Percentiles rank a stretch among this genome's conserved stretches.
phyloP scores from a whole-genome alignment of 345 rosid species.

The Boechera stricta region DNA sequence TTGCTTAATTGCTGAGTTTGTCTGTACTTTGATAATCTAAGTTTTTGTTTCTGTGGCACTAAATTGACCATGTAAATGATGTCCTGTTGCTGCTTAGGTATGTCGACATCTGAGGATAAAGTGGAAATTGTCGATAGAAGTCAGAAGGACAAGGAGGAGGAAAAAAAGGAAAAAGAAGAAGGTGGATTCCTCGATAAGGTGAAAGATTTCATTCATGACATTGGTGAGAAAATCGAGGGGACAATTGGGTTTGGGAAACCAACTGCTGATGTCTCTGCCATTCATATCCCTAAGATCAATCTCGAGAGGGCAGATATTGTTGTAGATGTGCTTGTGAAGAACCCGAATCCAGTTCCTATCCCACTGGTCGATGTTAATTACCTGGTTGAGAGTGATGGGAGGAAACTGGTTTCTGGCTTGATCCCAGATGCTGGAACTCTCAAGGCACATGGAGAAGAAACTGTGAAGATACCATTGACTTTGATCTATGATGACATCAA shows the following conservation, averaged over 20 bases:
- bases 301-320: conserved; percentile 84
- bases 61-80: not conserved
- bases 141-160: conserved; percentile 57
- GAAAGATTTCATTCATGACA: conserved; percentile 89
- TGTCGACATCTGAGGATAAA: too few relatives aligned
- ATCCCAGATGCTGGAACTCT: conserved; percentile 97
- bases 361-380: conserved; percentile 86
- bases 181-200: conserved; percentile 93
- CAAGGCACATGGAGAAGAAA: conserved; percentile 90
- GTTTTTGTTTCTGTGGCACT: conserved; percentile 11
- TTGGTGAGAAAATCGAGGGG: conserved; percentile 92
- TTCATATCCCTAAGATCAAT: conserved; percentile 80
- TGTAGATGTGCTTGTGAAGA: conserved; percentile 86
- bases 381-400: conserved; percentile 84
- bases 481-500: conserved; percentile 88
- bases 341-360: conserved; percentile 92
- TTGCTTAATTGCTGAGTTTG: conserved; percentile 2
- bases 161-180: conserved; percentile 57
- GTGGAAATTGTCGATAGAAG: conserved; percentile 63
- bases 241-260: conserved; percentile 96
- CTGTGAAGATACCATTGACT: conserved; percentile 81
- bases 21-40: not conserved
- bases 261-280: conserved; percentile 82
- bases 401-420: conserved; percentile 87
- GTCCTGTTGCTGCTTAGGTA: too few relatives aligned